Conservation (phyloP, 2,329 filamentous ascomycete genomes). For the Blumeriella jaapii region DNA sequence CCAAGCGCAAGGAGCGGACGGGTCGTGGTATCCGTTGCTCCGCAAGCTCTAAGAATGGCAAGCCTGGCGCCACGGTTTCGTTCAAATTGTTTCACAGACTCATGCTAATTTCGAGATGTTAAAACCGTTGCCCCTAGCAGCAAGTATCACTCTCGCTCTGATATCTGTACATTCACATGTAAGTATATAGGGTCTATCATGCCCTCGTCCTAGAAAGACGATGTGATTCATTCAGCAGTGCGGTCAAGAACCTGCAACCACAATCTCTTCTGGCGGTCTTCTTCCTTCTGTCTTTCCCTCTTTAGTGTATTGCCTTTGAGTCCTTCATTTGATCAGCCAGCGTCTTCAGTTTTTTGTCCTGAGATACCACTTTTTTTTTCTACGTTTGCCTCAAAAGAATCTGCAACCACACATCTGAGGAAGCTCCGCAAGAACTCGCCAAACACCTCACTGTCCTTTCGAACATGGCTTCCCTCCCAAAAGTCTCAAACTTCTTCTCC, state of each 20-base stretch:
- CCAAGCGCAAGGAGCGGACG: constrained; percentile 15
- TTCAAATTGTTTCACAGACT: constrained; percentile 22
- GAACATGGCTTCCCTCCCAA: constrained; percentile 4
- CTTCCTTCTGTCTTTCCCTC: constrained; percentile 13
- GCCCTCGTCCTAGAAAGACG: neutral
- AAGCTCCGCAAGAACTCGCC: no score
- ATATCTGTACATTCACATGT: constrained; percentile 3
- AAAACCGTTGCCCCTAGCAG: constrained; percentile 22
- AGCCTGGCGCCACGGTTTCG: constrained; percentile 10
- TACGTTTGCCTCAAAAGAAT: no score
- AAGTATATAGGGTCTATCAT: constrained; percentile 1
- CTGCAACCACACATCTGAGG: neutral
- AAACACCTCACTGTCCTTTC: no score
- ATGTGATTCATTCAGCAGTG: neutral
- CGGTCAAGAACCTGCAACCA: constrained; percentile 1
- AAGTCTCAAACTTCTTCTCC: constrained; percentile 30
- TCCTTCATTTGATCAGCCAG: constrained; percentile 12
- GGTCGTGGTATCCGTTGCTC: constrained; percentile 19
- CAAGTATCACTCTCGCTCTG: constrained; percentile 7
- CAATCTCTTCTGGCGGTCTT: constrained; percentile 8
- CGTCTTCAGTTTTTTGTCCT: constrained; percentile 5
- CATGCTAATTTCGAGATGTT: constrained; percentile 20
- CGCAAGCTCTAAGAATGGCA: constrained; percentile 19
- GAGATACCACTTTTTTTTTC: neutral
- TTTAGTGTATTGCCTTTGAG: constrained; percentile 5